These are phyloP conservation scores for Exsudoporus floridanus DNA, from an alignment of 1,284 basidiomycete species.

Conservation along the genomic window DNA sequence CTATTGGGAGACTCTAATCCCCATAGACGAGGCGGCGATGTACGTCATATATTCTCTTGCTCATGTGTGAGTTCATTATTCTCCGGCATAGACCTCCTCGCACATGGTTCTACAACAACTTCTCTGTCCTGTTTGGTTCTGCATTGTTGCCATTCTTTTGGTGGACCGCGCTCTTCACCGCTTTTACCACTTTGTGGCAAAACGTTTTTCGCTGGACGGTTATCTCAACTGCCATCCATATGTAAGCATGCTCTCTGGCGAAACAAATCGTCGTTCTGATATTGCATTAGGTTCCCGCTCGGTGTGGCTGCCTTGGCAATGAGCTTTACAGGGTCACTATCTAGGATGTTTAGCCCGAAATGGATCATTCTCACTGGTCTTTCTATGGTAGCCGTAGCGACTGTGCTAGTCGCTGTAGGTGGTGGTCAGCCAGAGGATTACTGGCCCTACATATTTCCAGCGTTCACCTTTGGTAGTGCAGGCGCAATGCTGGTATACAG, in stretches of 20 bases:
- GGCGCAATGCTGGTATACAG: slow-evolving; percentile 38
- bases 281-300: slow-evolving; percentile 42
- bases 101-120: slow-evolving; percentile 43
- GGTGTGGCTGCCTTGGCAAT: slow-evolving; percentile 39
- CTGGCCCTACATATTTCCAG: slow-evolving; percentile 51
- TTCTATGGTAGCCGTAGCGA: slow-evolving; percentile 40
- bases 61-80: neutral
- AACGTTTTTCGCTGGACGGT: slow-evolving; percentile 36
- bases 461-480: slow-evolving; percentile 44
- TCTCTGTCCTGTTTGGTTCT: slow-evolving; percentile 39
- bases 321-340: slow-evolving; percentile 41
- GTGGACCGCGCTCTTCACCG: slow-evolving; percentile 35
- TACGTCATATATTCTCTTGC: slow-evolving; percentile 10
- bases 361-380: slow-evolving; percentile 46
- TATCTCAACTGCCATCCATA: slow-evolving; percentile 24
- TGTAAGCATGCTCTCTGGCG: no score
- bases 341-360: slow-evolving; percentile 42
- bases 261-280: slow-evolving; percentile 7
- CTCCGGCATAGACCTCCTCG: slow-evolving; percentile 35
- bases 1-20: slow-evolving; percentile 40
- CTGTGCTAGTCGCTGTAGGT: slow-evolving; percentile 43
- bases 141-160: slow-evolving; percentile 41
- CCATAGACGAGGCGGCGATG: slow-evolving; percentile 36
- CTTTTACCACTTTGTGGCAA: slow-evolving; percentile 41
- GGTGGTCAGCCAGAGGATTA: slow-evolving; percentile 41